These are phyloP conservation scores for Musa troglodytarum DNA, from an alignment of 176 grass and related monocot genomes.

Conservation along the genomic window DNA sequence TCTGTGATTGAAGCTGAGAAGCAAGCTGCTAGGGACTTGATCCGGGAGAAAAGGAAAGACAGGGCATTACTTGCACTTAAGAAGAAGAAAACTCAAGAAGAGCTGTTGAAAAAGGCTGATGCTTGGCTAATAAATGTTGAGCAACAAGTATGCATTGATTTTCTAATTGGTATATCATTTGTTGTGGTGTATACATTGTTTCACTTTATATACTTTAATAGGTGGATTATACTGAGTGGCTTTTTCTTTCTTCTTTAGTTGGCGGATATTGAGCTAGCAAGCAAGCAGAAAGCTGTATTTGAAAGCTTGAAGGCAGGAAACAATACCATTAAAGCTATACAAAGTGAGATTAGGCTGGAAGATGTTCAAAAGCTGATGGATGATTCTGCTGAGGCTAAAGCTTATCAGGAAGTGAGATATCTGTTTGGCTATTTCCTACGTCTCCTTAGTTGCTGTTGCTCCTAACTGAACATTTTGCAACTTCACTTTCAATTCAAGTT, in stretches of 20 bases:
- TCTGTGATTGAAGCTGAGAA: constrained; percentile 90
- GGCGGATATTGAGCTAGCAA: constrained; percentile 89
- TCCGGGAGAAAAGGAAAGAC: constrained; percentile 79
- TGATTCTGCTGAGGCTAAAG: constrained; percentile 91
- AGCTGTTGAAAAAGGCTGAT: constrained; percentile 84
- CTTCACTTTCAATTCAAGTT: neutral
- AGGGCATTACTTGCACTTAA: constrained; percentile 93
- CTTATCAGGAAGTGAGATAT: constrained; percentile 91
- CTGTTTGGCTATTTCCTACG: constrained; percentile 6
- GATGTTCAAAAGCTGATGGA: constrained; percentile 99
- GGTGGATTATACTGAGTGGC: too few species aligned
- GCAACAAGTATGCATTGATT: constrained; percentile 45
- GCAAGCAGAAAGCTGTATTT: constrained; percentile 92
- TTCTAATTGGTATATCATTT: neutral
- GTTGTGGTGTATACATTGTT: neutral
- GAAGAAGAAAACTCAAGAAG: constrained; percentile 96
- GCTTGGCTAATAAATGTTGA: constrained; percentile 95
- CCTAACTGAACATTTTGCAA: constrained; percentile 10
- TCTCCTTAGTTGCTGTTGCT: constrained; percentile 1
- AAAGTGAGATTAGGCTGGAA: constrained; percentile 92
- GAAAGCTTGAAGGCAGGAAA: constrained; percentile 89
- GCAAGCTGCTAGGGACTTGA: constrained; percentile 72
- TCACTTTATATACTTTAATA: neutral
- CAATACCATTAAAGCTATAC: constrained; percentile 89
- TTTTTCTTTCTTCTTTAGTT: constrained; percentile 42